These are phyloP conservation scores for Logfia minima DNA, from an alignment of 129 eudicot genomes.

Conservation along the genomic window DNA sequence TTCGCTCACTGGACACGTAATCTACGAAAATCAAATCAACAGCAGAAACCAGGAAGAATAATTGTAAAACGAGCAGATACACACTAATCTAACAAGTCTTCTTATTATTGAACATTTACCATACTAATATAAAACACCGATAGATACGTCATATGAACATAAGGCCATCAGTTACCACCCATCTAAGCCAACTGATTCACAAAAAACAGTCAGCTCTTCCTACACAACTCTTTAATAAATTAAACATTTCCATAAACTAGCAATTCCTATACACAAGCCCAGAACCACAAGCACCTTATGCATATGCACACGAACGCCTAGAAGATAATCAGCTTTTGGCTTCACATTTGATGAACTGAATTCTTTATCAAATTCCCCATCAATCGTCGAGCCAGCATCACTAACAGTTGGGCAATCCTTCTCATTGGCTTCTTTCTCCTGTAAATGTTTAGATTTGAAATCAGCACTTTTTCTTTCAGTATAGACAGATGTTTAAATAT, in stretches of 20 bases:
- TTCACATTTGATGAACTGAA: slow-evolving; percentile 15
- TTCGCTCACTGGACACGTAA: background rate
- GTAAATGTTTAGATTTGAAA: slow-evolving; percentile 28
- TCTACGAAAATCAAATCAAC: background rate
- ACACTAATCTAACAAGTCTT: background rate
- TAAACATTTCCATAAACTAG: slow-evolving; percentile 41
- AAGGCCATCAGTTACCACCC: slow-evolving; percentile 17
- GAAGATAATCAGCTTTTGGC: slow-evolving; percentile 14
- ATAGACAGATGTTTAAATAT: background rate
- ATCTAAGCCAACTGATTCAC: slow-evolving; percentile 26
- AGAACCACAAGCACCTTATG: slow-evolving; percentile 41
- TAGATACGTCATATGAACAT: slow-evolving; percentile 31
- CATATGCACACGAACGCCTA: slow-evolving; percentile 23
- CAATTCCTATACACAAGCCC: slow-evolving; percentile 41
- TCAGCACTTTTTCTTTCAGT: background rate
- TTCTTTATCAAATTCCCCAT: background rate
- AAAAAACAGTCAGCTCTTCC: slow-evolving; percentile 20
- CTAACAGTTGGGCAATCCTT: background rate
- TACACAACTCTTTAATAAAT: slow-evolving; percentile 7
- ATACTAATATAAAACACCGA: slow-evolving; percentile 14
- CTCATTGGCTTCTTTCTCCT: slow-evolving; percentile 42
- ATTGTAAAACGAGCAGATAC: background rate
- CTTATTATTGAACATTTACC: slow-evolving; percentile 10
- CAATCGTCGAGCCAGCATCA: background rate
- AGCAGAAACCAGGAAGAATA: background rate